These are phyloP conservation scores for Calonectria pseudoreteaudii DNA, from an alignment of 2,329 filamentous ascomycete genomes.

Conservation along the genomic window DNA sequence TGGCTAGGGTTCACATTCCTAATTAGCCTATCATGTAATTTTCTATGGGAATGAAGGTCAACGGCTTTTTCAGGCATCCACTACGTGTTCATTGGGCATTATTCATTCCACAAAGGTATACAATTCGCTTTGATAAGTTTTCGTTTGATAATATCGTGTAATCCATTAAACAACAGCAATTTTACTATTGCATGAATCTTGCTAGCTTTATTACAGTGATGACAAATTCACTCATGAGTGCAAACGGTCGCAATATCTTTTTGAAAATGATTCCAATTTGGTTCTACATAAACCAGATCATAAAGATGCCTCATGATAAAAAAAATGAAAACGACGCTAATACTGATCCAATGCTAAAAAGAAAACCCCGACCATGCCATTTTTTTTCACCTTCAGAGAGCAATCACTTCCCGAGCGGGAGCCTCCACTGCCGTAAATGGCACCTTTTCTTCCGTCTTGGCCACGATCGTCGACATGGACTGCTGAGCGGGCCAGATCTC, in stretches of 20 bases:
- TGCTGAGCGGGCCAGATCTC: slow-evolving; percentile 9
- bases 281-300: background rate
- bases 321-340: background rate
- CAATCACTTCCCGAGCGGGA: background rate
- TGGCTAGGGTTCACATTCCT: background rate
- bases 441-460: background rate
- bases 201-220: background rate
- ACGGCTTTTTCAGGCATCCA: no score
- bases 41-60: no score
- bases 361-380: background rate
- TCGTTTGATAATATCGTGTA: no score
- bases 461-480: background rate
- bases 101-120: no score
- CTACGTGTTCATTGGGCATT: no score
- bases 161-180: no score
- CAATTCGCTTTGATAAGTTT: no score
- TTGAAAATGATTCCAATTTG: background rate
- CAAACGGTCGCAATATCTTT: background rate
- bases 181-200: background rate
- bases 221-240: background rate
- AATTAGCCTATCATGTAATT: background rate
- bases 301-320: background rate
- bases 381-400: background rate
- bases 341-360: background rate
- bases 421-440: background rate